Evolutionary conservation across 2,329 filamentous ascomycete genomes (phyloP), one percentile per base, ranked within the genome.

Genomic region (Penicillium sp.): DNA sequence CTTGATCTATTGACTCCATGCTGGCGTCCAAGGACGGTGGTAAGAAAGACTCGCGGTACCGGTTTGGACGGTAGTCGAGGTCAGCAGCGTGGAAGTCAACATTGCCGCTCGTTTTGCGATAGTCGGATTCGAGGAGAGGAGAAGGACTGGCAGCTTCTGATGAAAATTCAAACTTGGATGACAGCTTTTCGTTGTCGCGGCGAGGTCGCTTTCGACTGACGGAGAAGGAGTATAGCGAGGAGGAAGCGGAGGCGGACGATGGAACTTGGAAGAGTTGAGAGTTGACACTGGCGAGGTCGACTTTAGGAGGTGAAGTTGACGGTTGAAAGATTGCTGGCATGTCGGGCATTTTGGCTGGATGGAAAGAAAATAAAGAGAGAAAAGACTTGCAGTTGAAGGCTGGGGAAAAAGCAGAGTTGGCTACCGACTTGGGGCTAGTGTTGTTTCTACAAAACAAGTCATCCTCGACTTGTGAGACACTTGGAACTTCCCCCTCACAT

Each of bases 61-160:
- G 66, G 59, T 68, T 74, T 24, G 71, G 71, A 44, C 72, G 65
- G 51, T 72, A 73, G 53, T 73, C 71, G 42, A 67, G 47, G 47
- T 73, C 71, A 9, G 64, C 45, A 39, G 62, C 38, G 46, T 54
- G 45, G 45, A 57, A 51, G 44, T 61, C 57, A 9, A 9, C 27
- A 50, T 64, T 55, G 50, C 61, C 62, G 50, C 61, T 64, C 28
- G 66, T 65, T 48, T 72, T 64, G 27, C 64, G 63, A 53, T 73
- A 74, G 38, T 69, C 62, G 23, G 70, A 66, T 46, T 66, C 70
- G 33, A 69, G 65, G 12, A 74, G 61, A 25, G 70, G 68, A 6
- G 67, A 62, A 31, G 70, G 67, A 44, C 68, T 70, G 45, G 53
- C 50, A 15, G 63, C 45, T 41, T 62, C 64, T 41, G 59, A 52